phyloP scores from a whole-genome alignment of 805 yeast species.

The Nakazawaea peltata region DNA sequence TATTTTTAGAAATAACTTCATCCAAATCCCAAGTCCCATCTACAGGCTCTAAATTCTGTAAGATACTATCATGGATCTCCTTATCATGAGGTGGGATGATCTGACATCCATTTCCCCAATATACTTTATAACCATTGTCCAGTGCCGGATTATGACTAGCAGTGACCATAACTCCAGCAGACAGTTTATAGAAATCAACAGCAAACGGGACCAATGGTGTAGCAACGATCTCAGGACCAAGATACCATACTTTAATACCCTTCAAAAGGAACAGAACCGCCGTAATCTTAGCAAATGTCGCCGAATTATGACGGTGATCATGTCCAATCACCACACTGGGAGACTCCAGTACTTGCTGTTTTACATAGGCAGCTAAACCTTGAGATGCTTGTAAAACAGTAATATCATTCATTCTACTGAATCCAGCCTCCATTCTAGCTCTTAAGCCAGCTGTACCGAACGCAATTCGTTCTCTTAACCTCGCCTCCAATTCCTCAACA shows the following conservation, averaged over 20 bases:
- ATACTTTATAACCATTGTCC: constrained; percentile 93
- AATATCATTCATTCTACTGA: constrained; percentile 78
- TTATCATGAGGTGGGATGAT: constrained; percentile 88
- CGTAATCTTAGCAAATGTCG: constrained; percentile 69
- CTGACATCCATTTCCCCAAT: constrained; percentile 91
- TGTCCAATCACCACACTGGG: constrained; percentile 72
- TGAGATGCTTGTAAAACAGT: constrained; percentile 89
- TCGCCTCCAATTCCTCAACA: constrained; percentile 36
- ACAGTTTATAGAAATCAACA: constrained; percentile 52
- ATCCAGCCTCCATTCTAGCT: constrained; percentile 86
- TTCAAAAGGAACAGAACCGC: constrained; percentile 61
- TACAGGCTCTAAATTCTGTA: constrained; percentile 56
- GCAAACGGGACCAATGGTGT: constrained; percentile 93
- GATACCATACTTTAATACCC: constrained; percentile 64
- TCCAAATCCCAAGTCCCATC: constrained; percentile 39
- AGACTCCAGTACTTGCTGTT: constrained; percentile 18
- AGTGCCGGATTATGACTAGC: constrained; percentile 82
- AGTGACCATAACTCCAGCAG: constrained; percentile 88
- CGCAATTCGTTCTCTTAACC: constrained; percentile 52
- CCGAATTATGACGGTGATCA: constrained; percentile 83
- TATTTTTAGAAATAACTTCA: constrained; percentile 24
- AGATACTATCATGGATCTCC: constrained; percentile 60
- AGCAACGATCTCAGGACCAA: constrained; percentile 48
- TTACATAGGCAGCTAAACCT: constrained; percentile 53
- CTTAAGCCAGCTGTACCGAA: constrained; percentile 96